Evolutionary conservation across 164 flowering plant genomes (phyloP), one percentile per base, ranked within the genome.

Genomic region (Magnolia changhungtana): DNA sequence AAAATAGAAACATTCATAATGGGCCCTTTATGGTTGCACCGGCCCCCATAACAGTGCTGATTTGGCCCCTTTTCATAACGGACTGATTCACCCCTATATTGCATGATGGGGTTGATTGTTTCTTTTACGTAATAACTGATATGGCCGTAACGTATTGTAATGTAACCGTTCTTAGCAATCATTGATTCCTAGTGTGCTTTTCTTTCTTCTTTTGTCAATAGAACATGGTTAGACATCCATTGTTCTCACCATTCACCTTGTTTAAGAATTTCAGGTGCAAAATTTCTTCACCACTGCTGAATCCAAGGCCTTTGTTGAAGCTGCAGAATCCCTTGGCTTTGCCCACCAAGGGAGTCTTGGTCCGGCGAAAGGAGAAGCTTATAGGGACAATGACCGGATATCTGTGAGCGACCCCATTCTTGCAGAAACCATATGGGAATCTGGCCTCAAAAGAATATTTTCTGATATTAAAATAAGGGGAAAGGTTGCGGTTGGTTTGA

Each of bases 291-390:
- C 97, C 16, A 78, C 92, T 50, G 87, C 83, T 72, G 98, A 96
- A 77, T 90, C 95, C 19, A 89, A 83, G 79, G 92, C 87, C 55
- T 96, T 96, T 70, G 50, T 92, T 29, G 83, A 85, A 77, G 85
- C 71, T 76, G 96, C 98, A 24, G 99, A 94, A 75, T 84, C 91
- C 1, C 77, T 88, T 63, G 98, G 98, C 27, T 96, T 96, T 84
- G 82, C 68, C 14, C 95, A 91, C 77, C 98, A 96, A 88, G 98
- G 97, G 50, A 96, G 99, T 77, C 97, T 87, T 79, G 98, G 98
- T 58, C 98, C 97, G 16, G 75, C 92, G 14, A 83, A 86, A 76
- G 99, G 99, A 24, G 98, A 96, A 83, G 99, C 99, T 63, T 94
- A 83, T 70, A 87, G 99, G 84, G 99, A 96, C 78, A 94, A 94